A percentile compares a stretch with the other conserved stretches of the same genome.
phyloP scores from a whole-genome alignment of 352 stramenopile genomes.

The Pythium sp. region DNA sequence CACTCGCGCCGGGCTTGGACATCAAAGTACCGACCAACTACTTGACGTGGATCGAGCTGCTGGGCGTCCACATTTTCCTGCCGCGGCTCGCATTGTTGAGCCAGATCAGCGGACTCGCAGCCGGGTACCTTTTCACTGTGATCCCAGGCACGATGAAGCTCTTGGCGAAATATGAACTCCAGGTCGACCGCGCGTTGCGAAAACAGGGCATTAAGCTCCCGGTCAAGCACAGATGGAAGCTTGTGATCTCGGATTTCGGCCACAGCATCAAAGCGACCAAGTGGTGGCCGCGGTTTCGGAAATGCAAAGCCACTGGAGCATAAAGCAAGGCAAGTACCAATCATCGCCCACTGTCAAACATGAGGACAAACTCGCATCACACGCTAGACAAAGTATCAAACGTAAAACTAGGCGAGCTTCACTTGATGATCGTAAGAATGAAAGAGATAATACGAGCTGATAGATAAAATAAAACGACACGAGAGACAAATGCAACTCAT shows the following conservation, averaged over 20 bases:
- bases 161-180: constrained; percentile 5
- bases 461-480: constrained; percentile 3
- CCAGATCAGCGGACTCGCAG: constrained; percentile 49
- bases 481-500: neutral
- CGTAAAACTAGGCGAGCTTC: neutral
- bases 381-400: neutral
- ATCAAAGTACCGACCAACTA: constrained; percentile 39
- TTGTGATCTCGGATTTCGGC: constrained; percentile 7
- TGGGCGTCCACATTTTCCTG: constrained; percentile 42
- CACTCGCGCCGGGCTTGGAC: constrained; percentile 11
- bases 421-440: neutral
- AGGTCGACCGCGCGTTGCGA: constrained; percentile 8
- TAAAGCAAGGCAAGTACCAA: neutral
- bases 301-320: neutral
- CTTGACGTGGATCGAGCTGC: constrained; percentile 53
- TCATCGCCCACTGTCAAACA: neutral
- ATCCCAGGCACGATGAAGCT: constrained; percentile 13
- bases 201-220: constrained; percentile 16
- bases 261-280: constrained; percentile 9
- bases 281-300: constrained; percentile 12
- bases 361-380: neutral
- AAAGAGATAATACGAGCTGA: neutral
- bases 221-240: constrained; percentile 17
- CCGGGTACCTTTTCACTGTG: constrained; percentile 24
- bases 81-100: constrained; percentile 47